Base-by-base conservation (phyloP, 305 asterid genomes). In the Rubia balearica region DNA sequence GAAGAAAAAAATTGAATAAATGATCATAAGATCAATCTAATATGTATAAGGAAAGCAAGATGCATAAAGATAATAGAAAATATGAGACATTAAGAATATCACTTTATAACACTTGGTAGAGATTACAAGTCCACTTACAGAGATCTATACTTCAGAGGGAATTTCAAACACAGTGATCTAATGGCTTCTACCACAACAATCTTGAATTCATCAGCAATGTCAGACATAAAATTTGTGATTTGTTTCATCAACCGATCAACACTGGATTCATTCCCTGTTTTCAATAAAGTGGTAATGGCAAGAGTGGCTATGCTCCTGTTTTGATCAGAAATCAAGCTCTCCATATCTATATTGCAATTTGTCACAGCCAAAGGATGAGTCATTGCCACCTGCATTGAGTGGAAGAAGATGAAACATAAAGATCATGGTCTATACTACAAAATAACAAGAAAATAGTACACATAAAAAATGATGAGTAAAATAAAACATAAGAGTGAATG, bases 291-390 rank as follows among this genome's bases (percentile, higher is more conserved):
- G 76, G 97, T 92, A 67, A 95, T 95, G 73, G 99, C 99, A 73
- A 95, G 97, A 72, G 99, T 95, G 65, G 99, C 99, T 76, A 95
- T 92, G 81, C 99, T 95, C 86, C 99, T 88, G 73, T 95, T 95
- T 82, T 88, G 98, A 78, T 95, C 99, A 51, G 97, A 88, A 80
- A 95, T 91, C 96, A 95, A 83, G 83, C 96, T 92, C 77, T 95
- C 99, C 97, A 95, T 95, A 83, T 95, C 99, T 62, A 92, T 90
- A 67, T 95, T 95, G 78, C 99, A 95, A 78, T 87, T 90, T n/a
- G 96, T 86, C 71, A 95, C 99, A 81, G 96, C 97, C 91, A 84
- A 81, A 60, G 99, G 98, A 85, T 89, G 98, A 69, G 96, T 87
- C 99, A 95, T 90, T 60, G 99, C 94, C 71, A 95, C 99, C 99